Evolutionary conservation across 176 grass and related monocot species (phyloP), one percentile per base, ranked within the genome.

Genomic region (Cenchrus fungigraminus): DNA sequence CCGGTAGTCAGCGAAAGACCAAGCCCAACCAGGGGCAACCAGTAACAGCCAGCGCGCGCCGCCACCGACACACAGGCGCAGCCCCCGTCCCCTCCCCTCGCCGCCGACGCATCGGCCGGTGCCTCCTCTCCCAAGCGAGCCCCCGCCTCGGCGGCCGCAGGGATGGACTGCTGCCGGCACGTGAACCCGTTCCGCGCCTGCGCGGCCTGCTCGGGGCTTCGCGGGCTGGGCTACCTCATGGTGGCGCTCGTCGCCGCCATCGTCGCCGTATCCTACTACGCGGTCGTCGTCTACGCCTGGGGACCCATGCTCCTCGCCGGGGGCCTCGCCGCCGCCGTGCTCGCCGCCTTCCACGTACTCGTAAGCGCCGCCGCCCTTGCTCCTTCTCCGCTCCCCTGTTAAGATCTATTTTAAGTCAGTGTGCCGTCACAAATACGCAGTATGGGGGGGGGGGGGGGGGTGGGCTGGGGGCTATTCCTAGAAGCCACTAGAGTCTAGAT

Each of bases 181-280:
- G 83, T 81, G 14, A 98, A 98, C 73, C 91, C 93, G 43, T 94
- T 95, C 89, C 86, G 76, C 57, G 80, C 84, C 43, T 95, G 95
- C 87, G 51, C 77, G 19, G 80, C 84, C 43, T 95, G 95, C 87
- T 45, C 80, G 19, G 80, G 80, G 9, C 87, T 90, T 22, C 71
- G 90, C 29, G 89, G 84, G 19, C 85, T 94, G 6, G 96, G 96
- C 17, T 95, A 95, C 87, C 67, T 94, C 77, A 89, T 94, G 91
- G 20, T 98, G 65, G 73, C 78, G 59, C 83, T 98, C 11, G 83
- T 98, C 47, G 85, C 47, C 25, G 93, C 83, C 53, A 94, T 98
- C 83, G 77, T 72, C 57, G 91, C 76, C 54, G 55, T 80, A 62
- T 92, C 91, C 68, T 98, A 98, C 91, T 98, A 95, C 89, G 89